Conservation (phyloP, 1,284 basidiomycete species). For the Taiwanofungus camphoratus region DNA sequence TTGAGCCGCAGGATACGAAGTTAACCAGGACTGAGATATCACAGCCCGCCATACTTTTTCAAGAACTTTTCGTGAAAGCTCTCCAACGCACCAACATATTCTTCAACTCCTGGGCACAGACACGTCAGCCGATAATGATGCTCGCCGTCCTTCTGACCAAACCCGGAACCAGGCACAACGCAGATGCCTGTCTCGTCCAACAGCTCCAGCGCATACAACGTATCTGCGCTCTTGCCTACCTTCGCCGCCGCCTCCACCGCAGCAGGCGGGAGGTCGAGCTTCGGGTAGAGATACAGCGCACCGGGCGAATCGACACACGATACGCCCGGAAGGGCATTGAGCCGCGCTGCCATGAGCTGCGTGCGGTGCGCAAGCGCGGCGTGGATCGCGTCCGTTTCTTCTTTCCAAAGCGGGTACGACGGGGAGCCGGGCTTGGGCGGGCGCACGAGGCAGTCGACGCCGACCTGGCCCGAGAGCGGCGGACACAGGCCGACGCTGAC, state of each 20-base stretch:
- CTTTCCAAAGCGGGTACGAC: conserved; percentile 73
- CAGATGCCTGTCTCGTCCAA: conserved; percentile 91
- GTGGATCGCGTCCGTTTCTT: conserved; percentile 80
- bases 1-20: too few relatives aligned
- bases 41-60: conserved; percentile 47
- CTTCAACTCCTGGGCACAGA: conserved; percentile 84
- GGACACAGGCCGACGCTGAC: conserved; percentile 87
- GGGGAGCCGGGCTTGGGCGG: conserved; percentile 74
- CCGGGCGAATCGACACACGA: conserved; percentile 87
- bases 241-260: conserved; percentile 71
- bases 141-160: conserved; percentile 85
- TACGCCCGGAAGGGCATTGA: conserved; percentile 77
- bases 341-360: conserved; percentile 64
- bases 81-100: conserved; percentile 83
- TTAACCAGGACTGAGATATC: too few relatives aligned
- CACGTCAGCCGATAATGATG: conserved; percentile 88
- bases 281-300: conserved; percentile 85
- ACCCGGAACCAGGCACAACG: conserved; percentile 87
- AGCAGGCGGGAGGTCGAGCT: conserved; percentile 61
- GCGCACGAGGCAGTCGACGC: conserved; percentile 85
- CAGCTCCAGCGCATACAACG: conserved; percentile 79
- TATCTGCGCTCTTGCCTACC: conserved; percentile 77
- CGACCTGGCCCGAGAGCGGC: conserved; percentile 84
- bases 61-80: conserved; percentile 80
- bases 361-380: conserved; percentile 69